A percentile compares a stretch with the other conserved stretches of the same genome.
Evolutionary conservation across 2,329 filamentous ascomycete species (phyloP).

Genomic region (Septoria linicola): DNA sequence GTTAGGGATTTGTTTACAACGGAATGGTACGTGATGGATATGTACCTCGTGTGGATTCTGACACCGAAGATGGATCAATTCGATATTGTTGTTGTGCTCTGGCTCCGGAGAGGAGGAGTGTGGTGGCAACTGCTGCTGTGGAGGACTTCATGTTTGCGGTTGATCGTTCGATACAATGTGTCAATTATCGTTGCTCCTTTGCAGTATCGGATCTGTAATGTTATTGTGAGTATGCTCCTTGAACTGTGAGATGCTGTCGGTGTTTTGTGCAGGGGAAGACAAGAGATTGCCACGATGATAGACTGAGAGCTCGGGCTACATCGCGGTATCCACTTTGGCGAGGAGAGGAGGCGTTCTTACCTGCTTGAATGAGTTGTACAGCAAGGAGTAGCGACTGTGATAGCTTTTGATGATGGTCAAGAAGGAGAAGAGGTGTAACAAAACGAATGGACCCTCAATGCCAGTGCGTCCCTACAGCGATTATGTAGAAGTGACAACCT

Average conservation of each 20-base stretch:
- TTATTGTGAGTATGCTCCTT: slow-evolving; percentile 9
- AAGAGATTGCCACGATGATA: neutral
- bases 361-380: slow-evolving; percentile 1
- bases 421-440: neutral
- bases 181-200: neutral
- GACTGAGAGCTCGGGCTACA: neutral
- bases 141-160: slow-evolving; percentile 46
- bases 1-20: neutral
- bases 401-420: neutral
- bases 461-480: neutral
- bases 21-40: neutral
- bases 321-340: neutral
- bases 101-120: slow-evolving; percentile 52
- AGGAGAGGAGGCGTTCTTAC: neutral
- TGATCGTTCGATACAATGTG: neutral
- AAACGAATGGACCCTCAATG: slow-evolving; percentile 1
- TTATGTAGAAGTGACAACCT: slow-evolving; percentile 3
- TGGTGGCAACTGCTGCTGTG: slow-evolving; percentile 49
- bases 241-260: slow-evolving; percentile 5
- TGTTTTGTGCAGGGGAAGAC: neutral
- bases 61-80: slow-evolving; percentile 64
- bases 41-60: slow-evolving; percentile 38
- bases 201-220: neutral
- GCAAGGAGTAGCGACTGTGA: slow-evolving; percentile 16
- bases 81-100: slow-evolving; percentile 50